Conservation (phyloP, 2,329 filamentous ascomycete species). For the Cordyceps fumosorosea region DNA sequence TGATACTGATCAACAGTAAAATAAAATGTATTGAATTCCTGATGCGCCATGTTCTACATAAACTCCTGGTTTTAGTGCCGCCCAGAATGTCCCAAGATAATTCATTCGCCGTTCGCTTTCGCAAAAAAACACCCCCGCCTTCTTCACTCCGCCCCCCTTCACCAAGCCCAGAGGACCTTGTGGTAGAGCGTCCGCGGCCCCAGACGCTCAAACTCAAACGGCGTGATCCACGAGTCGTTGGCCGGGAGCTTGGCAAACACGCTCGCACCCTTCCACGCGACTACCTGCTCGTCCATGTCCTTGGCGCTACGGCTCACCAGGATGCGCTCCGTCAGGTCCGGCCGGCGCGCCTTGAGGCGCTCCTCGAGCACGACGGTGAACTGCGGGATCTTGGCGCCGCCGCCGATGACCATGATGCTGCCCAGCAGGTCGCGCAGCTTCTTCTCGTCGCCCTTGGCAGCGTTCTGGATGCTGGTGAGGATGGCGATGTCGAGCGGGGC, state of each 20-base stretch:
- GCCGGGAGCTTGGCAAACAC: constrained; percentile 89
- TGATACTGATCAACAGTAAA: too few species aligned
- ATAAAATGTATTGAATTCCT: neutral
- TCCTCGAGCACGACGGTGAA: constrained; percentile 82
- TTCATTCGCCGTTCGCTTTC: neutral
- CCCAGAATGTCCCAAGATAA: neutral
- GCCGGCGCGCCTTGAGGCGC: constrained; percentile 60
- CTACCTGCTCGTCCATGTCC: constrained; percentile 95
- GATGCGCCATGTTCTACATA: neutral
- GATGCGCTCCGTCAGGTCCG: constrained; percentile 54
- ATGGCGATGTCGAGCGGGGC: constrained; percentile 86
- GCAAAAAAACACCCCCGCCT: neutral
- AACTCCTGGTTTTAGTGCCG: neutral
- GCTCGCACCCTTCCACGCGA: constrained; percentile 95
- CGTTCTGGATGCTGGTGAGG: constrained; percentile 80
- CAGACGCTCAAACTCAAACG: constrained; percentile 79
- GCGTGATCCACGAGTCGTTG: constrained; percentile 92
- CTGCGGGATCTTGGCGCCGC: constrained; percentile 72
- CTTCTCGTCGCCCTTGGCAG: constrained; percentile 82
- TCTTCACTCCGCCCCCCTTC: constrained; percentile 11
- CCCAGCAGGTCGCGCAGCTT: constrained; percentile 86
- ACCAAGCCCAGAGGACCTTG: constrained; percentile 64
- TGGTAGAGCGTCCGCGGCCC: constrained; percentile 77
- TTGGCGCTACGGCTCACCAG: constrained; percentile 66
- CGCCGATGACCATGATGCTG: constrained; percentile 85